A percentile compares a stretch with the other conserved stretches of the same genome.
Conservation (phyloP, 2,329 filamentous ascomycete genomes). For the Colletotrichum sp. region DNA sequence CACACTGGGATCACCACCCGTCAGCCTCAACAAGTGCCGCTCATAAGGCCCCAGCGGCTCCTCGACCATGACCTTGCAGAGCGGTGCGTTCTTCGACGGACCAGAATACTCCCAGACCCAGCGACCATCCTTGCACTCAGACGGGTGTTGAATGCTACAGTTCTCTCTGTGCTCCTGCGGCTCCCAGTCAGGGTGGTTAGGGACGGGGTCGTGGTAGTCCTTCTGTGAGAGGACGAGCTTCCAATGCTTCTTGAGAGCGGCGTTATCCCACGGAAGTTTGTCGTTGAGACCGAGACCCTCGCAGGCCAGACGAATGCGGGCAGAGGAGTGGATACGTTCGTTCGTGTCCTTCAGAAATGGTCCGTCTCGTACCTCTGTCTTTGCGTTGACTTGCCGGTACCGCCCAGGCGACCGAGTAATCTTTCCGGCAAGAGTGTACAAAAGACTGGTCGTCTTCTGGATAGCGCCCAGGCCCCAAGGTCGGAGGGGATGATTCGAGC, state of each 20-base stretch:
- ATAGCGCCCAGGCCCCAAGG: constrained; percentile 55
- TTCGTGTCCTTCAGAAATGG: constrained; percentile 56
- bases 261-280: constrained; percentile 48
- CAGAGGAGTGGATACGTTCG: constrained; percentile 60
- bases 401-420: constrained; percentile 51
- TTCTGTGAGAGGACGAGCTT: constrained; percentile 39
- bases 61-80: constrained; percentile 52
- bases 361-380: constrained; percentile 36
- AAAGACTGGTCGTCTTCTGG: constrained; percentile 36
- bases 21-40: constrained; percentile 48
- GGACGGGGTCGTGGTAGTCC: constrained; percentile 37
- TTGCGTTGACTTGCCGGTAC: constrained; percentile 49
- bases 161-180: constrained; percentile 26
- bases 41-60: constrained; percentile 60
- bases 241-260: constrained; percentile 49
- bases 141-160: constrained; percentile 13
- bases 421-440: constrained; percentile 50
- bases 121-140: constrained; percentile 33
- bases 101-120: constrained; percentile 63
- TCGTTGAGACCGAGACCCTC: constrained; percentile 56
- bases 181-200: constrained; percentile 36
- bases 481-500: constrained; percentile 50
- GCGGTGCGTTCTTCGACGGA: constrained; percentile 43
- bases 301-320: constrained; percentile 56
- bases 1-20: constrained; percentile 48